A percentile compares a stretch with the other conserved stretches of the same genome.
phyloP scores from a whole-genome alignment of 305 asterid genomes.

The Plantago rigida region DNA sequence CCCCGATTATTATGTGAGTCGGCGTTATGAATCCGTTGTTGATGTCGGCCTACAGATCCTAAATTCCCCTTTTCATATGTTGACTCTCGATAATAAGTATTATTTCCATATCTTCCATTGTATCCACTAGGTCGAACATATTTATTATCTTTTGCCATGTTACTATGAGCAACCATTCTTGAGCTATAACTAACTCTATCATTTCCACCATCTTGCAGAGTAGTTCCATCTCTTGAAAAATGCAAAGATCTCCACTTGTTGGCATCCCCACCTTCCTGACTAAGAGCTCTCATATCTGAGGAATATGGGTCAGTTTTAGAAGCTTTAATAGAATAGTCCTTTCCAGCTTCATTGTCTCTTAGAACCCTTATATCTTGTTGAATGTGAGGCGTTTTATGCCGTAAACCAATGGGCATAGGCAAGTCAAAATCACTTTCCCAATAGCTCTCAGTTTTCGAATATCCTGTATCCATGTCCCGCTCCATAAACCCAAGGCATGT shows the following conservation, averaged over 20 bases:
- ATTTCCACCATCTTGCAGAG: conserved; percentile 34
- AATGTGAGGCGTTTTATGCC: conserved; percentile 49
- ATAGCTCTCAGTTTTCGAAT: conserved; percentile 51
- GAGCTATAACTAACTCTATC: conserved; percentile 37
- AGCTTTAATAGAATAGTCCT: conserved; percentile 48
- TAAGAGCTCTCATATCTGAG: conserved; percentile 43
- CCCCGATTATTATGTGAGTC: conserved; percentile 47
- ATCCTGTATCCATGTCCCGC: conserved; percentile 52
- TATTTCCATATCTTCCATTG: conserved; percentile 33
- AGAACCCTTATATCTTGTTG: conserved; percentile 51
- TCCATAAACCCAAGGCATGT: conserved; percentile 72
- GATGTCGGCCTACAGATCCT: conserved; percentile 36
- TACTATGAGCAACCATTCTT: conserved; percentile 35
- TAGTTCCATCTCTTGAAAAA: conserved; percentile 37
- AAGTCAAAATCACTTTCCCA: conserved; percentile 90
- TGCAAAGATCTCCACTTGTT: conserved; percentile 52
- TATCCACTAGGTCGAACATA: conserved; percentile 44
- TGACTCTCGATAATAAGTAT: conserved; percentile 39
- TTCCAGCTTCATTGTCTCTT: conserved; percentile 60
- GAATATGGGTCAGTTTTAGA: conserved; percentile 42
- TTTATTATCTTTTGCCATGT: conserved; percentile 42
- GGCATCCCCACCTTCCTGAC: conserved; percentile 56
- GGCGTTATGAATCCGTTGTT: conserved; percentile 38
- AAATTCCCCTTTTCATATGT: conserved; percentile 47
- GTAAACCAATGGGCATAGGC: conserved; percentile 57